Base-by-base conservation (phyloP, 768 basidiomycete species). In the Trametes coccinea region DNA sequence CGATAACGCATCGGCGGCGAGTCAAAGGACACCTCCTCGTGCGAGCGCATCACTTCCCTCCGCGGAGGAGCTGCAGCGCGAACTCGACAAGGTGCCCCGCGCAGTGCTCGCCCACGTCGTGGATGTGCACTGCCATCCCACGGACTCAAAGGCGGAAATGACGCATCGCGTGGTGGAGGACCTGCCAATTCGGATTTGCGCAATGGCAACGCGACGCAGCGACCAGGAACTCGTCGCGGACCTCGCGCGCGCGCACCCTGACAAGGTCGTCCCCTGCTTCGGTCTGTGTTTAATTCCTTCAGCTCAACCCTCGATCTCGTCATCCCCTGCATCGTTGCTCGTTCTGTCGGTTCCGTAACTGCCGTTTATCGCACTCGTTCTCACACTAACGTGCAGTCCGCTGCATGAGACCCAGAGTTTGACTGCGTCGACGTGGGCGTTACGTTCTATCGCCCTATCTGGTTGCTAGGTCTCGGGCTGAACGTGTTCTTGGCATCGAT, bases 111-210 rank as follows among this genome's bases (percentile, higher is more conserved):
- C 73, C 22, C 92, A 92, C 67, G 77, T 98, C 59, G 81, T 87
- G 56, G 95, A 97, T 70, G 91, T 88, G 0, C 95, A 98, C 66
- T 95, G 92, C 74, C 95, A 98, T 75, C 94, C 95, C 3, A 94
- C 92, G 4, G 95, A 96, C 73, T 82, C 88, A 9, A 74, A 77
- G 27, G 79, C 80, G 4, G 85, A 91, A 75, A 76, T 83, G 29
- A 67, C 74, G 10, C 81, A 90, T 3, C 33, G 22, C 11, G 53
- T 45, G 14, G 62, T 39, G 39, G 13, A n/a, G 44, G 45, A 46
- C 5, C 30, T 58, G 43, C 72, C 76, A 3, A 86, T 93, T 53
- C 87, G 82, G 0, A 79, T 97, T 43, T 92, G 90, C 62, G 88
- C 91, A n/a, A 95, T 95, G 93, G 84, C 90, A 16, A 84, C 85